Percentiles rank a stretch among this genome's conserved stretches.
These are phyloP conservation scores for Botrytis paeoniae DNA, from an alignment of 2,329 filamentous ascomycete species.

Conservation along the genomic window DNA sequence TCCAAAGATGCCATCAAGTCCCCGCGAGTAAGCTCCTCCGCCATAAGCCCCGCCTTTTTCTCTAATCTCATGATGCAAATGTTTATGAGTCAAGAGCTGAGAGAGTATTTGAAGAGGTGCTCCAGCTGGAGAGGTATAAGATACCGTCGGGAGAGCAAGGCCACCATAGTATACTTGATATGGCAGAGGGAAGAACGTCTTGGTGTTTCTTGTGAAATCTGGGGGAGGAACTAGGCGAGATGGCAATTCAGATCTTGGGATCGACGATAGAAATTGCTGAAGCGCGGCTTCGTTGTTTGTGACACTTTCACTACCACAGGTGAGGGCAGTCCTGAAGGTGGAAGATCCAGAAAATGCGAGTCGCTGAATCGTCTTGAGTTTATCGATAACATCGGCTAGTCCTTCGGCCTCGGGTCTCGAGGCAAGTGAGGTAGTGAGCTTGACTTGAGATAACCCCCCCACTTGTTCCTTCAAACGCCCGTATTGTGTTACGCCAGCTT, in stretches of 20 bases:
- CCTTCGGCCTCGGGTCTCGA: constrained; percentile 66
- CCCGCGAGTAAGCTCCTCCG: constrained; percentile 78
- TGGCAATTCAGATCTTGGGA: constrained; percentile 48
- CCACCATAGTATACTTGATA: constrained; percentile 97
- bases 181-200: constrained; percentile 88
- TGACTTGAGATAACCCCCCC: constrained; percentile 85
- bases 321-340: constrained; percentile 75
- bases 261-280: constrained; percentile 62
- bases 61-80: constrained; percentile 93
- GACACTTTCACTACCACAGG: constrained; percentile 75
- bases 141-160: constrained; percentile 75
- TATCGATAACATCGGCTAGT: constrained; percentile 71
- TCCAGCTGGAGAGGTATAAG: constrained; percentile 72
- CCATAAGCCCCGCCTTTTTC: constrained; percentile 98
- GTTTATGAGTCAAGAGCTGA: constrained; percentile 91
- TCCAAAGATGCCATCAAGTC: constrained; percentile 80
- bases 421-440: constrained; percentile 76
- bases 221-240: constrained; percentile 40
- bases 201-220: constrained; percentile 50
- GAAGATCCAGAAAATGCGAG: constrained; percentile 68
- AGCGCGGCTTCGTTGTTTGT: constrained; percentile 68
- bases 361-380: constrained; percentile 80
- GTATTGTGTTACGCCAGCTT: constrained; percentile 71
- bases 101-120: constrained; percentile 85
- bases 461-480: constrained; percentile 78